phyloP scores from a whole-genome alignment of 306 rosid genomes.

The Styphnolobium japonicum region DNA sequence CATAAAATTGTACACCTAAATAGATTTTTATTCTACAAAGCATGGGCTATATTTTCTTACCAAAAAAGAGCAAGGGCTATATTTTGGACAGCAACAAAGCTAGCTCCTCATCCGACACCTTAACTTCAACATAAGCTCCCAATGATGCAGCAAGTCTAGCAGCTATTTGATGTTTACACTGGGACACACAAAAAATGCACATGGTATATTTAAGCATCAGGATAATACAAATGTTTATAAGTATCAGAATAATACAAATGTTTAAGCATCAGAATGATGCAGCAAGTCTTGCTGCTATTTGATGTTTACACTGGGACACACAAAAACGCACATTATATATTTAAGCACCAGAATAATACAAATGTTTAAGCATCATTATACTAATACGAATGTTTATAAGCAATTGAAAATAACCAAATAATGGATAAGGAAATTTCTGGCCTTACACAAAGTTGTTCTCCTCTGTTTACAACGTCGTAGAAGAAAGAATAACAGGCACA shows the following conservation, averaged over 20 bases:
- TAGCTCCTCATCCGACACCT: slow-evolving; percentile 73
- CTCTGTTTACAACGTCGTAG: slow-evolving; percentile 78
- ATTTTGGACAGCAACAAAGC: slow-evolving; percentile 65
- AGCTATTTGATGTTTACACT: slow-evolving; percentile 92
- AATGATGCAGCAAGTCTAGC: slow-evolving; percentile 82
- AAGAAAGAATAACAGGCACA: slow-evolving; percentile 91
- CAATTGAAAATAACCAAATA: not conserved
- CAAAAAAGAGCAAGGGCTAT: slow-evolving; percentile 1
- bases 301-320: slow-evolving; percentile 58
- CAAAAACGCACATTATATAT: not conserved
- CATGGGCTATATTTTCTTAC: slow-evolving; percentile 28
- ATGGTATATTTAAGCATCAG: not conserved
- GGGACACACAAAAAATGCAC: not conserved
- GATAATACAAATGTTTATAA: no score
- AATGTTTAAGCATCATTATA: no score
- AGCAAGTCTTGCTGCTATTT: slow-evolving; percentile 61
- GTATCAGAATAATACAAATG: no score
- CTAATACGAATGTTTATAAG: not conserved
- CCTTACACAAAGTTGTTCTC: slow-evolving; percentile 91
- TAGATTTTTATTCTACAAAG: not conserved
- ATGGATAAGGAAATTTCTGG: slow-evolving; percentile 10
- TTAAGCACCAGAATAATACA: not conserved
- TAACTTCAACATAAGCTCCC: slow-evolving; percentile 63
- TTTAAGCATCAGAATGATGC: slow-evolving; percentile 33
- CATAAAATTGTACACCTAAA: not conserved